Base-by-base conservation (phyloP, 129 eudicot genomes). In the Tanacetum coccineum region DNA sequence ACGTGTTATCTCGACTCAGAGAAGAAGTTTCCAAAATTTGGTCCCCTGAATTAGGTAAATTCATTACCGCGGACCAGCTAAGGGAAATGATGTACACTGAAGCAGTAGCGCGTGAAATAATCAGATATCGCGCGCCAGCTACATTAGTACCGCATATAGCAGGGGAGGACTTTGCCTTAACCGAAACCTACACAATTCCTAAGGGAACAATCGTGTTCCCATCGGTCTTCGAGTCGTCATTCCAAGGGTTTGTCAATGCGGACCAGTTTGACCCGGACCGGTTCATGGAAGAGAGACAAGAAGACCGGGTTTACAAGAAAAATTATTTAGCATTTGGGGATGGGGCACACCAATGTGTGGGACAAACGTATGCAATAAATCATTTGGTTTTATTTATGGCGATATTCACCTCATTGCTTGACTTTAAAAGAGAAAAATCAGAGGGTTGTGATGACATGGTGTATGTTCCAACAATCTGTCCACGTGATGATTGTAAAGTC, bases 271-370 rank as follows among this genome's bases (percentile, higher is more conserved):
- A 91, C 26, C 97, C 97, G 74, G 97, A 85, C 30, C 87, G 95
- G 82, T 91, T 91, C 67, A 61, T 78, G 76, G 92, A 87, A 4
- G 72, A 57, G 0, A 59, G 97, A 20, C 81, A 80, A 21, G 97
- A 91, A 39, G 97, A 91, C 76, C 90, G 81, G 82, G 70, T 87
- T 45, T 85, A 81, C 68, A 87, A 81, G 53, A 80, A 49, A 42
- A 87, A 91, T 57, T 91, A 74, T 59, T 61, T 91, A 21, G 97
- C 89, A 0, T 91, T 91, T 39, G 97, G 97, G 0, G 96, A 96
- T 0, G 96, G 97, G 76, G 69, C 90, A 74, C 94, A 91, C 66
- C 97, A 91, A 9, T 91, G 97, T 66, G 97, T 91, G 66, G 97
- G 97, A 0, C 97, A 87, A 81, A 83, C 90, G 79, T 91, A 91